Evolutionary conservation across 1,284 basidiomycete genomes (phyloP).

Genomic region (Leccinum griseonigrum): DNA sequence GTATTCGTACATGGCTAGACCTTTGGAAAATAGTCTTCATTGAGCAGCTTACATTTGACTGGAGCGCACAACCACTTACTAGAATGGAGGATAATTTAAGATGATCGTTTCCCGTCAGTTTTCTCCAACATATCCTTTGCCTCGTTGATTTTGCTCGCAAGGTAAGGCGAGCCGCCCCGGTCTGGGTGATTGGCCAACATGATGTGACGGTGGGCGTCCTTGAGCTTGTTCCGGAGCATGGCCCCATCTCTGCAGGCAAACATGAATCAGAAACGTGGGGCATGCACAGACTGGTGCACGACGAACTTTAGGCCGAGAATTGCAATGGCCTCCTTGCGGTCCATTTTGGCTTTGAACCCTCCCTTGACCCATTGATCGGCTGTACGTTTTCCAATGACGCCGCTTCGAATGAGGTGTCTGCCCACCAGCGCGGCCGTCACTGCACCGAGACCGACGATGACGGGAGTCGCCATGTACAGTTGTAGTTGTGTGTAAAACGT

Average conservation of each 20-base stretch:
- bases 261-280: constrained; percentile 2
- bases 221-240: constrained; percentile 66
- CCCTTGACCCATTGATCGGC: constrained; percentile 90
- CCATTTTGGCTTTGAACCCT: constrained; percentile 96
- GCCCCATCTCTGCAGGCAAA: constrained; percentile 63
- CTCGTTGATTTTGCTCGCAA: constrained; percentile 98
- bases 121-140: constrained; percentile 84
- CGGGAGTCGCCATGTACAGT: constrained; percentile 63
- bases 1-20: constrained; percentile 16
- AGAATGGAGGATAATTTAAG: constrained; percentile 1
- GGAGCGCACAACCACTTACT: constrained; percentile 10
- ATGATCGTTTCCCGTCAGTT: constrained; percentile 49
- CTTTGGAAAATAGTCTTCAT: neutral
- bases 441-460: constrained; percentile 76
- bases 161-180: constrained; percentile 91
- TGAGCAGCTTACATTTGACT: neutral
- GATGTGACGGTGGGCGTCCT: constrained; percentile 89
- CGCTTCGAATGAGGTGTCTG: constrained; percentile 61
- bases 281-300: constrained; percentile 11
- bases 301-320: constrained; percentile 89
- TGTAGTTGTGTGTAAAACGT: neutral
- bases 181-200: constrained; percentile 98
- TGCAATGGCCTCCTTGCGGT: constrained; percentile 83
- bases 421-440: constrained; percentile 80
- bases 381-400: constrained; percentile 56